These are phyloP conservation scores for Rauvolfia tetraphylla DNA, from an alignment of 257 asterid species.

Conservation along the genomic window DNA sequence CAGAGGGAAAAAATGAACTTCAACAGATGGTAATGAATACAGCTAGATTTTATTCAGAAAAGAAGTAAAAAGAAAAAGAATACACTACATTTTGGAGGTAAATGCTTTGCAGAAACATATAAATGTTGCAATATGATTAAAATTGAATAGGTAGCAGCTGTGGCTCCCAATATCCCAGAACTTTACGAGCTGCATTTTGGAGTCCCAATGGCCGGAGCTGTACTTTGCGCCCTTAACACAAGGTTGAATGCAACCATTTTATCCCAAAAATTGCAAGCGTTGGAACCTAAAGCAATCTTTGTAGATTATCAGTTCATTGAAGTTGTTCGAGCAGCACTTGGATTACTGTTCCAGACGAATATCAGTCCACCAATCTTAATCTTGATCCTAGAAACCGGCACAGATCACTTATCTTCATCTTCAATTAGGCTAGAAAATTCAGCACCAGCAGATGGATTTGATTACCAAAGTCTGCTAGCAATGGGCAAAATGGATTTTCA, in stretches of 20 bases:
- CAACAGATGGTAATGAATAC: too few relatives aligned
- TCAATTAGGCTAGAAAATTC: background rate
- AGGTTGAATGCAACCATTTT: constrained; percentile 44
- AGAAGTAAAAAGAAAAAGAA: too few relatives aligned
- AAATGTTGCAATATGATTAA: too few relatives aligned
- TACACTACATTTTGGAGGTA: too few relatives aligned
- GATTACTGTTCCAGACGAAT: constrained; percentile 24
- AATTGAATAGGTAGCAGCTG: constrained; percentile 44
- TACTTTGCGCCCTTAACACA: constrained; percentile 49
- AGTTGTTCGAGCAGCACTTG: constrained; percentile 37
- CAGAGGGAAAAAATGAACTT: too few relatives aligned
- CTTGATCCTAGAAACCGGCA: constrained; percentile 32
- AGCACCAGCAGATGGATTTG: background rate
- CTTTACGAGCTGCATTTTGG: constrained; percentile 71
- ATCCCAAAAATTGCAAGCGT: constrained; percentile 37
- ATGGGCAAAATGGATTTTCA: constrained; percentile 38
- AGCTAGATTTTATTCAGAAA: too few relatives aligned
- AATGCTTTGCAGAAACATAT: too few relatives aligned
- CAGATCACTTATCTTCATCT: background rate
- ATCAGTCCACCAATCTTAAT: constrained; percentile 29
- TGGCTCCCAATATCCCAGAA: constrained; percentile 62
- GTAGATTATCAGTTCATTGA: constrained; percentile 36
- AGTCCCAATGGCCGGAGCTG: constrained; percentile 56
- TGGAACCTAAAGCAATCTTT: constrained; percentile 43
- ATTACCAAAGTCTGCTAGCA: constrained; percentile 40